Conservation (phyloP, 257 asterid genomes). For the Scutellaria barbata region DNA sequence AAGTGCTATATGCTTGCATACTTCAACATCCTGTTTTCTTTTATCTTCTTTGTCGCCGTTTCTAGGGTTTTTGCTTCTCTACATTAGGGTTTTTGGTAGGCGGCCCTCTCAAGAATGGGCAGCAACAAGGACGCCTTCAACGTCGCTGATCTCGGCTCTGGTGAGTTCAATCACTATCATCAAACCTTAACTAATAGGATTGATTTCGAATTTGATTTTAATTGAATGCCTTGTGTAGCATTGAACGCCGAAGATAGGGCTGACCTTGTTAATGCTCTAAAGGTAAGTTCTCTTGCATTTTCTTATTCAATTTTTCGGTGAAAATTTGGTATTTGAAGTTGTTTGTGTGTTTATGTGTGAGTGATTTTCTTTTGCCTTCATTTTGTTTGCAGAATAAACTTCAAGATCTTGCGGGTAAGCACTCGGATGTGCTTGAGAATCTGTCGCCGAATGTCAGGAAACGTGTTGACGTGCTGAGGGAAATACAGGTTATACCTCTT, state of each 20-base stretch:
- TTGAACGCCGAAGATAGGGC: conserved; percentile 66
- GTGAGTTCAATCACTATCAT: conserved; percentile 24
- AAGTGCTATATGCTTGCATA: conserved; percentile 2
- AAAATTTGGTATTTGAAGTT: background rate
- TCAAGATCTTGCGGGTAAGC: conserved; percentile 69
- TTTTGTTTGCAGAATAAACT: conserved; percentile 58
- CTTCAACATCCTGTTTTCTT: background rate
- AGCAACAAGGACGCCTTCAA: conserved; percentile 48
- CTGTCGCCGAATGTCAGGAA: conserved; percentile 56
- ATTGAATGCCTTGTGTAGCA: conserved; percentile 47
- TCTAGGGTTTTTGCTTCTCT: conserved; percentile 40
- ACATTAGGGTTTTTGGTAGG: conserved; percentile 30
- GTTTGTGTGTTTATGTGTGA: background rate
- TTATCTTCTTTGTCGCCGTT: conserved; percentile 12
- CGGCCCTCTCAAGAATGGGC: conserved; percentile 44
- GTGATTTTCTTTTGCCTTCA: background rate
- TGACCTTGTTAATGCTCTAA: conserved; percentile 75
- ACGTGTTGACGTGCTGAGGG: conserved; percentile 67
- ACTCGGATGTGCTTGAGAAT: conserved; percentile 60
- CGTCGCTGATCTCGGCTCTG: conserved; percentile 53
- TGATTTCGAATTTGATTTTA: conserved; percentile 18
- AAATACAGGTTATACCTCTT: conserved; percentile 49
- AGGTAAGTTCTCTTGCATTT: conserved; percentile 46
- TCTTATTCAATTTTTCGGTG: background rate
- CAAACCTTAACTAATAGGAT: background rate